These are phyloP conservation scores for Epichloe gansuensis DNA, from an alignment of 2,329 filamentous ascomycete species.

Conservation along the genomic window DNA sequence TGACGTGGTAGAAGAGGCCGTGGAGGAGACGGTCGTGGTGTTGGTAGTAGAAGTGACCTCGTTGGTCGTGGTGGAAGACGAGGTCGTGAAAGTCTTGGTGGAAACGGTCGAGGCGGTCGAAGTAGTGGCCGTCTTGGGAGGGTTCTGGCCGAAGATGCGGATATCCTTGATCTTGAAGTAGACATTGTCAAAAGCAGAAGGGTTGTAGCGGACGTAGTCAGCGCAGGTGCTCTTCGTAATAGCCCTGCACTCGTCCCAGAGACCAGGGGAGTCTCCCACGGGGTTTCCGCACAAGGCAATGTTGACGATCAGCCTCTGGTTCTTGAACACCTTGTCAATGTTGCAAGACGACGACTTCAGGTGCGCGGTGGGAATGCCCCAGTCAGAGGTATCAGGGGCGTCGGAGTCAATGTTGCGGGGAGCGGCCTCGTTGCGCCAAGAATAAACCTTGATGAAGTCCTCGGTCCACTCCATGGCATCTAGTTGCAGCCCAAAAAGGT, in stretches of 20 bases:
- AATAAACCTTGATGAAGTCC: slow-evolving; percentile 28
- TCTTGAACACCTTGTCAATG: slow-evolving; percentile 46
- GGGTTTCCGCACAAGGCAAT: slow-evolving; percentile 65
- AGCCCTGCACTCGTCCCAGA: slow-evolving; percentile 15
- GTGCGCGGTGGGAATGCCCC: slow-evolving; percentile 50
- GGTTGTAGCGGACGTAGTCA: slow-evolving; percentile 25
- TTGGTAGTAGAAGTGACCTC: too few relatives aligned
- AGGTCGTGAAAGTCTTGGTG: too few relatives aligned
- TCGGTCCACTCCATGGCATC: slow-evolving; percentile 29
- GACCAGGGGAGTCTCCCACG: slow-evolving; percentile 19
- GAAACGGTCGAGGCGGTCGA: slow-evolving; percentile 3
- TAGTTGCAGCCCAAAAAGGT: slow-evolving; percentile 11
- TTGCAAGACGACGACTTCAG: slow-evolving; percentile 50
- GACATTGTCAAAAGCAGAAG: slow-evolving; percentile 22
- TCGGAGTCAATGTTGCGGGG: slow-evolving; percentile 24
- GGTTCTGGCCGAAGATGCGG: slow-evolving; percentile 16
- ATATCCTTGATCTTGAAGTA: slow-evolving; percentile 34
- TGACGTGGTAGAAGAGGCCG: neutral
- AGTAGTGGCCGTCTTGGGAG: slow-evolving; percentile 5
- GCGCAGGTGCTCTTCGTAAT: slow-evolving; percentile 18
- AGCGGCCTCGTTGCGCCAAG: slow-evolving; percentile 19
- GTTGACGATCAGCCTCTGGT: slow-evolving; percentile 62
- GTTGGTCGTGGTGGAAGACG: too few relatives aligned
- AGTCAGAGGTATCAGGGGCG: slow-evolving; percentile 46
- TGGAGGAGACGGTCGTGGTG: too few relatives aligned